Evolutionary conservation across 1,284 basidiomycete species (phyloP).

Genomic region (Inonotus obliquus): DNA sequence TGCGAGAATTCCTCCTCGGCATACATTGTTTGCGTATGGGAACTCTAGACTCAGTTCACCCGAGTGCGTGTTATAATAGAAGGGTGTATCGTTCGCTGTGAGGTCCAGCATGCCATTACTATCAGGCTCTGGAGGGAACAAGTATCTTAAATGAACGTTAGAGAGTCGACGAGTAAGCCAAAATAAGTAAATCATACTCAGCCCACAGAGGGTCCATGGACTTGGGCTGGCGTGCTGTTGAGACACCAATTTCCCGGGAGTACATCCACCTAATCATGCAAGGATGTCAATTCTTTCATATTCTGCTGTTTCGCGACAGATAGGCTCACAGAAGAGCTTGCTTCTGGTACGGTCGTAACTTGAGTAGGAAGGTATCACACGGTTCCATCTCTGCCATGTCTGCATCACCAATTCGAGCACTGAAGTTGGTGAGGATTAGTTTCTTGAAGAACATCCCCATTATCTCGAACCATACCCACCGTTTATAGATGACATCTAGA

Average conservation of each 20-base stretch:
- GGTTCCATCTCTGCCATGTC: constrained; percentile 82
- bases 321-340: constrained; percentile 72
- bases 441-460: not conserved
- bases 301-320: not conserved
- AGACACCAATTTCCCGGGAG: constrained; percentile 74
- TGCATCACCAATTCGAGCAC: constrained; percentile 81
- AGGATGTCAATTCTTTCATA: constrained; percentile 1
- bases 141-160: constrained; percentile 44
- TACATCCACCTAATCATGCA: constrained; percentile 77
- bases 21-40: constrained; percentile 75
- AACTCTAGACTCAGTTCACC: constrained; percentile 91
- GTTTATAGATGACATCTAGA: constrained; percentile 76
- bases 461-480: constrained; percentile 37
- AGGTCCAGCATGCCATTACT: constrained; percentile 54
- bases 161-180: constrained; percentile 5
- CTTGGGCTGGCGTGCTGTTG: constrained; percentile 62
- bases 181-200: constrained; percentile 54
- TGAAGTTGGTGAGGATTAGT: constrained; percentile 27
- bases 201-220: constrained; percentile 95
- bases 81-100: constrained; percentile 62
- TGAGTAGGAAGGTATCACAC: constrained; percentile 73
- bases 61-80: constrained; percentile 91
- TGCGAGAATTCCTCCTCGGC: constrained; percentile 86
- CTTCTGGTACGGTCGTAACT: constrained; percentile 87
- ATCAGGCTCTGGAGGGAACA: constrained; percentile 56